phyloP scores from a whole-genome alignment of 2,329 filamentous ascomycete species.

The Teratosphaeria zuluensis region DNA sequence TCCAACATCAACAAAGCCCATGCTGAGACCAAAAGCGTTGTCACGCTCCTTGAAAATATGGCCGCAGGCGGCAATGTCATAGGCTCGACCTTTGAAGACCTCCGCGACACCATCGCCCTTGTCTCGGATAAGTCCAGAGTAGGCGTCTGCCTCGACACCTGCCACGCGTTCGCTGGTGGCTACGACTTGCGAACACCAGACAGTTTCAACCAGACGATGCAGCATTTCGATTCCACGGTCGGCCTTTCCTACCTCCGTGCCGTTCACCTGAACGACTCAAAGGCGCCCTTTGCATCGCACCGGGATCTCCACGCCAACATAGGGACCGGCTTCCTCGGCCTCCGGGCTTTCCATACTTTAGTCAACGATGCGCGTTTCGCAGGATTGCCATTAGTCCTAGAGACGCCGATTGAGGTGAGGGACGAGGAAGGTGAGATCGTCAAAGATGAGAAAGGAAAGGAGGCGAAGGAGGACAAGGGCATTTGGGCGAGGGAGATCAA shows the following conservation, averaged over 20 bases:
- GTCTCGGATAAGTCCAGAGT: slow-evolving; percentile 75
- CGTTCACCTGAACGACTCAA: slow-evolving; percentile 90
- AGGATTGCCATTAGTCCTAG: slow-evolving; percentile 79
- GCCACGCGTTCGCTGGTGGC: slow-evolving; percentile 88
- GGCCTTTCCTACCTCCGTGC: slow-evolving; percentile 73
- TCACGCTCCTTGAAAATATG: slow-evolving; percentile 92
- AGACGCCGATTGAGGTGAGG: slow-evolving; percentile 80
- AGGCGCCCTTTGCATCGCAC: slow-evolving; percentile 71
- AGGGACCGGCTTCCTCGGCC: slow-evolving; percentile 83
- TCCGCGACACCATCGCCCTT: slow-evolving; percentile 70
- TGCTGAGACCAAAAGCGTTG: slow-evolving; percentile 57
- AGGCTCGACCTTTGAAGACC: slow-evolving; percentile 74
- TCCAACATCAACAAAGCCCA: slow-evolving; percentile 74
- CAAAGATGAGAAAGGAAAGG: slow-evolving; percentile 34
- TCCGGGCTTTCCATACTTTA: slow-evolving; percentile 81
- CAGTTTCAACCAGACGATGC: slow-evolving; percentile 63
- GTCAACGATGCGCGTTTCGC: slow-evolving; percentile 73
- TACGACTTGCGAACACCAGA: slow-evolving; percentile 75
- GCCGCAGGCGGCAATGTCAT: slow-evolving; percentile 81
- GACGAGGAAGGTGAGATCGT: slow-evolving; percentile 50
- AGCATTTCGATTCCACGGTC: slow-evolving; percentile 66
- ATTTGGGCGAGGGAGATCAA: slow-evolving; percentile 95
- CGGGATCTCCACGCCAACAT: slow-evolving; percentile 94
- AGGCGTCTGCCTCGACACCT: slow-evolving; percentile 93
- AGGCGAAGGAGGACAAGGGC: slow-evolving; percentile 59